Evolutionary conservation across 345 rosid genomes (phyloP).

Genomic region (Eucalyptus polyanthemos): DNA sequence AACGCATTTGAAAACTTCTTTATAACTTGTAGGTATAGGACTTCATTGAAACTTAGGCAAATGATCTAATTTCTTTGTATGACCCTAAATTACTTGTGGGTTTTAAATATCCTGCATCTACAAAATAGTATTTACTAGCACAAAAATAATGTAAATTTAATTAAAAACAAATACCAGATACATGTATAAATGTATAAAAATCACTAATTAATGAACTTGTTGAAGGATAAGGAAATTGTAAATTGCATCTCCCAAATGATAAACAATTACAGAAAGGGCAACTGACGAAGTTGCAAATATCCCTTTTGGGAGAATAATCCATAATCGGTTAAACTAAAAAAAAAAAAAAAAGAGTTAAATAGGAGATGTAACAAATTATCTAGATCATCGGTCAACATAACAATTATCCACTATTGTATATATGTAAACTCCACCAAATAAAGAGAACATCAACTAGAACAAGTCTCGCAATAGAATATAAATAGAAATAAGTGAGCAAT

Average conservation of each 20-base stretch:
- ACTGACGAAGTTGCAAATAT: rapidly evolving
- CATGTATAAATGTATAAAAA: too few relatives aligned
- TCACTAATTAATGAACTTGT: rapidly evolving
- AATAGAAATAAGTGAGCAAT: rapidly evolving
- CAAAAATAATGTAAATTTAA: too few relatives aligned
- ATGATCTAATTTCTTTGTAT: too few relatives aligned
- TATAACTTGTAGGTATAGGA: rapidly evolving
- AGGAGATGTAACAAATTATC: too few relatives aligned
- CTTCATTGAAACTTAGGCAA: rapidly evolving
- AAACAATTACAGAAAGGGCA: rapidly evolving
- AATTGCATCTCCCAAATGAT: too few relatives aligned
- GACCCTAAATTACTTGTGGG: rapidly evolving
- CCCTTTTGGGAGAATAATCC: too few relatives aligned
- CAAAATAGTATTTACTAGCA: rapidly evolving
- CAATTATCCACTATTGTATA: too few relatives aligned
- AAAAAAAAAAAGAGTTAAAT: too few relatives aligned
- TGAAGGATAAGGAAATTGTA: rapidly evolving
- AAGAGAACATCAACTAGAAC: too few relatives aligned
- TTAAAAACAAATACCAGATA: rapidly evolving
- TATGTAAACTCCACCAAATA: too few relatives aligned
- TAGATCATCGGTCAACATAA: rapidly evolving
- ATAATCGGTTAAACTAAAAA: rapidly evolving
- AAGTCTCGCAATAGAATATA: rapidly evolving
- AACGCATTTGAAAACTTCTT: rapidly evolving
- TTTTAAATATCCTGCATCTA: rapidly evolving